Evolutionary conservation across 257 asterid species (phyloP).

Genomic region (Ajuga chamaepitys): DNA sequence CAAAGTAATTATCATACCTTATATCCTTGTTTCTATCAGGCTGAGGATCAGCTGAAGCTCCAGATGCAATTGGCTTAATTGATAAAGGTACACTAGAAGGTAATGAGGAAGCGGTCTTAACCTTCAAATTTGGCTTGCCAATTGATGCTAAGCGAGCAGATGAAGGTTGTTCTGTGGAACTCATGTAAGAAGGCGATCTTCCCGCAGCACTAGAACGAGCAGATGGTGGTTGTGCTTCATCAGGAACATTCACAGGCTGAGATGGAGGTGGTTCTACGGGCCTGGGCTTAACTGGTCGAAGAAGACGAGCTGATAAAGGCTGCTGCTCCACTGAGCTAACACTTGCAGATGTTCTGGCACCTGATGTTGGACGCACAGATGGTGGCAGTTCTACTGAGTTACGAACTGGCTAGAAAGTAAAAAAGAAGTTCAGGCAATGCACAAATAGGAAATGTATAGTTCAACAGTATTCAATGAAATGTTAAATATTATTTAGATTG

Average conservation of each 20-base stretch:
- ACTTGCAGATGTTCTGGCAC: slow-evolving; percentile 30
- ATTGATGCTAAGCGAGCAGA: slow-evolving; percentile 48
- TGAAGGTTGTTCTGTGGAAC: slow-evolving; percentile 50
- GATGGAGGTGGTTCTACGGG: slow-evolving; percentile 11
- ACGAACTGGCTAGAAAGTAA: slow-evolving; percentile 62
- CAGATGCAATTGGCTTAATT: slow-evolving; percentile 36
- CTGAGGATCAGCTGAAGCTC: slow-evolving; percentile 43
- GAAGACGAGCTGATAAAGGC: slow-evolving; percentile 35
- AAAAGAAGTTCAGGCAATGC: slow-evolving; percentile 14
- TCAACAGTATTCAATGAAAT: background rate
- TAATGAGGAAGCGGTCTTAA: slow-evolving; percentile 41
- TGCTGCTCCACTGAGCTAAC: slow-evolving; percentile 33
- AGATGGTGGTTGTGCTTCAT: slow-evolving; percentile 49
- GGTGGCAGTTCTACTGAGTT: slow-evolving; percentile 33
- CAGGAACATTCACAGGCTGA: slow-evolving; percentile 23
- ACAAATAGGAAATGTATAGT: background rate
- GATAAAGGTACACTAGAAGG: slow-evolving; percentile 51
- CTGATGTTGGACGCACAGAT: slow-evolving; percentile 27
- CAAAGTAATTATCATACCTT: slow-evolving; percentile 31
- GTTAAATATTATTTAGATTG: background rate
- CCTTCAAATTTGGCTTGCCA: slow-evolving; percentile 42
- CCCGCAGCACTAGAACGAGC: slow-evolving; percentile 31
- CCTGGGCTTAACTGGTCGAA: slow-evolving; percentile 26
- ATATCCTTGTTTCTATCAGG: slow-evolving; percentile 50
- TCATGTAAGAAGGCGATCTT: slow-evolving; percentile 31